phyloP scores from a whole-genome alignment of 2,329 filamentous ascomycete species.

The Alternaria tenuissima region DNA sequence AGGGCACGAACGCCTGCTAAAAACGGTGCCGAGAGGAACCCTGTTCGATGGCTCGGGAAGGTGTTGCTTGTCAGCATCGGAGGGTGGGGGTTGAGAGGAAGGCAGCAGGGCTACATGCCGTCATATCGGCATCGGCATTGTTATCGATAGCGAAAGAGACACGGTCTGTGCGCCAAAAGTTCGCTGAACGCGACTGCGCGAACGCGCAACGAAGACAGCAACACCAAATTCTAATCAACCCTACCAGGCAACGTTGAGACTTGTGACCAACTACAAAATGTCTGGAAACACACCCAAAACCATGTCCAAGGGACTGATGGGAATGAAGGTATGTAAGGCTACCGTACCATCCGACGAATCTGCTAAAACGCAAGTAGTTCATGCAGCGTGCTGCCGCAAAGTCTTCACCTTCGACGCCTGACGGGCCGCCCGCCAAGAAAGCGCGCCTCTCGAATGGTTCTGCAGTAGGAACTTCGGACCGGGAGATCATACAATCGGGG shows the following conservation, averaged over 20 bases:
- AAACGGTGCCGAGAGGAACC: neutral
- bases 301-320: constrained; percentile 87
- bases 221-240: neutral
- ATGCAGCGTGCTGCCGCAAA: constrained; percentile 87
- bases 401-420: constrained; percentile 58
- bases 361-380: constrained; percentile 62
- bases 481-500: constrained; percentile 68
- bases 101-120: neutral
- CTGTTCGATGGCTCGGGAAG: neutral
- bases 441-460: constrained; percentile 63
- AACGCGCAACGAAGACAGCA: constrained; percentile 6
- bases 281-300: constrained; percentile 59
- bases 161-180: constrained; percentile 13
- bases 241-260: neutral
- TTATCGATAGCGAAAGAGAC: neutral
- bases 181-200: constrained; percentile 13
- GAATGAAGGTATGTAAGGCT: constrained; percentile 73
- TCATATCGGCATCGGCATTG: neutral
- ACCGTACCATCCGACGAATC: neutral
- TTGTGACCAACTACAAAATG: constrained; percentile 25
- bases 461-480: constrained; percentile 55
- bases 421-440: constrained; percentile 68
- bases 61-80: neutral
- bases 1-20: neutral
- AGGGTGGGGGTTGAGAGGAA: neutral